Evolutionary conservation across 345 rosid genomes (phyloP).

Genomic region (Pistacia vera): DNA sequence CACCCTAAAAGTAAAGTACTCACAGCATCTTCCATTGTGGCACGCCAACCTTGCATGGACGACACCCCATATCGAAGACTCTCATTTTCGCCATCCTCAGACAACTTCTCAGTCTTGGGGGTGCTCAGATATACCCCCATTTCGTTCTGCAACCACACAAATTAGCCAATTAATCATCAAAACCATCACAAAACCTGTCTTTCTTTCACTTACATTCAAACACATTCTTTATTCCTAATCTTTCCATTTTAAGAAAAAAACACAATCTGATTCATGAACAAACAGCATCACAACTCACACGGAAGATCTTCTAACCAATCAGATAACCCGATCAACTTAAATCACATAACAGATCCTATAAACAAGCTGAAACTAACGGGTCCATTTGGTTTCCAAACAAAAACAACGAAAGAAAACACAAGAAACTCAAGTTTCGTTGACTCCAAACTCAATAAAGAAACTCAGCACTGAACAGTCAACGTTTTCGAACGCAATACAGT

Average conservation of each 20-base stretch:
- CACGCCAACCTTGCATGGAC: constrained; percentile 93
- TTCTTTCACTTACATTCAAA: not conserved
- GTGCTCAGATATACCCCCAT: constrained; percentile 84
- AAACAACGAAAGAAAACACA: no score
- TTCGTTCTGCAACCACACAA: constrained; percentile 25
- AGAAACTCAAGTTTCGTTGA: no score
- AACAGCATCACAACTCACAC: not conserved
- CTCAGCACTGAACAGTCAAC: not conserved
- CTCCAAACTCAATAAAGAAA: no score
- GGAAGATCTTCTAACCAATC: not conserved
- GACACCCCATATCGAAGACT: constrained; percentile 67
- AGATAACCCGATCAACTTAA: not conserved
- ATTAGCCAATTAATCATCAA: not conserved
- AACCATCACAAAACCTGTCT: not conserved
- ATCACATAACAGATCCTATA: not conserved
- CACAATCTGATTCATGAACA: not conserved
- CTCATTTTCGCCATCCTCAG: constrained; percentile 73
- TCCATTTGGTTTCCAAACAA: no score
- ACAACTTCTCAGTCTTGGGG: constrained; percentile 77
- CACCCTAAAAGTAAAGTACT: constrained; percentile 25
- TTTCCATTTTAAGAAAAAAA: not conserved
- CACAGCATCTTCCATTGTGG: constrained; percentile 91
- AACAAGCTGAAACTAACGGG: no score
- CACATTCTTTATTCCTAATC: not conserved
- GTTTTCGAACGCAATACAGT: not conserved